Base-by-base conservation (phyloP, 2,329 filamentous ascomycete genomes). In the Epichloe uncinata region DNA sequence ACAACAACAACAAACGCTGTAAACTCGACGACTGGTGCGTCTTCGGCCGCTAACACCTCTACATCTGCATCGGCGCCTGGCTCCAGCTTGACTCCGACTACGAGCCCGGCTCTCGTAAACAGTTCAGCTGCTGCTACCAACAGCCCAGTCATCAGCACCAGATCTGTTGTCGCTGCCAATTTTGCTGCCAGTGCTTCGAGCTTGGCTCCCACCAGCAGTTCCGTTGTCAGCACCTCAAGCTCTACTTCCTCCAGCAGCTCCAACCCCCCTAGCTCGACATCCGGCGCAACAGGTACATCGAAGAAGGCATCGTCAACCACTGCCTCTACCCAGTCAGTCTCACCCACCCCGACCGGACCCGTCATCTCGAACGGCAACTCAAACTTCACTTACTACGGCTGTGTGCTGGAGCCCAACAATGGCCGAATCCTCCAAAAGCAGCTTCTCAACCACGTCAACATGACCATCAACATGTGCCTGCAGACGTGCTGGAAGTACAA, bases 371-470 rank as follows among this genome's bases (percentile, higher is more conserved):
- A 52, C 0, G 67, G 66, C 1, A 66, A 68, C 50, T 58, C 56
- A 38, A 67, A 67, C 54, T 69, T 66, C 16, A 66, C 64, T 1
- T 68, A 61, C 50, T 66, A 67, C 48, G 61, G 60, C 1, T 69
- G 67, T 37, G 59, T 65, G 0, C 53, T 56, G 0, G 66, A 69
- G 48, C 67, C 67, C 0, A 58, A 58, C 2, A 42, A 53, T 0
- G 66, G 66, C 1, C 63, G 64, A 8, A 53, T 69, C 0, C 57
- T 69, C 3, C 46, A 56, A 56, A 2, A 50, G 0, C 62, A 67
- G 38, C 47, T 65, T 4, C 54, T 63, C 35, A 67, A 63, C 34
- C 58, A 62, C 15, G 55, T 47, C 9, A 52, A 57, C 8, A 68
- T 69, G 66, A 67, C 64, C 0, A 56, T 67, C 12, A 57, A 64